These are phyloP conservation scores for Calocera viscosa DNA, from an alignment of 768 basidiomycete species.

Conservation along the genomic window DNA sequence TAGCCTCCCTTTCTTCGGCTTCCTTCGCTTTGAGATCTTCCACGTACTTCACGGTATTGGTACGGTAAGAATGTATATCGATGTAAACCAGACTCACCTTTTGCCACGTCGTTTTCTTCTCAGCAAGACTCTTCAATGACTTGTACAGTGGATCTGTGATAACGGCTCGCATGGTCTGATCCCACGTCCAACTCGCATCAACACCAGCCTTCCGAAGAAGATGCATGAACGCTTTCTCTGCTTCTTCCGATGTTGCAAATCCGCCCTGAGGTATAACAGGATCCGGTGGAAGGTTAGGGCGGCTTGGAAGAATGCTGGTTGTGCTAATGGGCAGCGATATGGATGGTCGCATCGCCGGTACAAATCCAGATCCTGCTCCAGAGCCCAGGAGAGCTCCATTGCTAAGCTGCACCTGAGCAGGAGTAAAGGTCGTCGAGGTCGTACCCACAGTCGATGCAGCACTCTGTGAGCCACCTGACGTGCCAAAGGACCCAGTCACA, in stretches of 20 bases:
- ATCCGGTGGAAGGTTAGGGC: conserved; percentile 73
- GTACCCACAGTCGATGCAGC: background rate
- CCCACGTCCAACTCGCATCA: conserved; percentile 92
- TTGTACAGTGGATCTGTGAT: conserved; percentile 97
- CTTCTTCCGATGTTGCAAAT: conserved; percentile 73
- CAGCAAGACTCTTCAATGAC: conserved; percentile 80
- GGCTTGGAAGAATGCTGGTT: conserved; percentile 41
- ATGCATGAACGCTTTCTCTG: conserved; percentile 88
- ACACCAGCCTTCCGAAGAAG: conserved; percentile 81
- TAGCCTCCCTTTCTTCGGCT: conserved; percentile 70
- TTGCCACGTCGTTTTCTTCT: conserved; percentile 89
- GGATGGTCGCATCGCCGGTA: conserved; percentile 13
- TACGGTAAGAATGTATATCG: background rate
- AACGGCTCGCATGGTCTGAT: conserved; percentile 93
- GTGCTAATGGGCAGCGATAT: conserved; percentile 16
- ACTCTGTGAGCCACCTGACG: background rate
- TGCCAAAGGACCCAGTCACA: background rate
- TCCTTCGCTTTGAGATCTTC: conserved; percentile 65
- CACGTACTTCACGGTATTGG: conserved; percentile 49
- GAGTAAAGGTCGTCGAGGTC: background rate
- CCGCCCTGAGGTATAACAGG: conserved; percentile 84
- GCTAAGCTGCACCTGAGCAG: conserved; percentile 3
- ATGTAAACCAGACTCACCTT: conserved; percentile 43
- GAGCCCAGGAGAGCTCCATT: background rate
- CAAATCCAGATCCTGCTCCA: background rate